Conservation (phyloP, 148 eudicot species). For the Silene conica region DNA sequence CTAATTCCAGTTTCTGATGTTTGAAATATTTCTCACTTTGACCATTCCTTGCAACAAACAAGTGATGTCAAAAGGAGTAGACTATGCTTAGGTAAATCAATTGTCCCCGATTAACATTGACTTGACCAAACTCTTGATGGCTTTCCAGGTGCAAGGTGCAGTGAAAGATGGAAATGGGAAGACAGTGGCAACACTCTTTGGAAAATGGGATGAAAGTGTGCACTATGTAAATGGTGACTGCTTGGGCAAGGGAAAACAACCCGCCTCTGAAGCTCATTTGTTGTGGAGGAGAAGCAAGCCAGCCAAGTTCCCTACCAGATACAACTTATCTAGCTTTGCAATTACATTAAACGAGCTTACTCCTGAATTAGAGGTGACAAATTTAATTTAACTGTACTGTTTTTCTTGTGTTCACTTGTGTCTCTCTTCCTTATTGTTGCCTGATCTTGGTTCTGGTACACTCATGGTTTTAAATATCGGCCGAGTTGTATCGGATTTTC, state of each 20-base stretch:
- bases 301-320: conserved; percentile 72
- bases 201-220: conserved; percentile 99
- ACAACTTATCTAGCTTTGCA: conserved; percentile 91
- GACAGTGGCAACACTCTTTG: conserved; percentile 73
- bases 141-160: conserved; percentile 79
- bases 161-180: conserved; percentile 89
- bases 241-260: conserved; percentile 59
- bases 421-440: not conserved
- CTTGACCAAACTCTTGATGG: conserved; percentile 1
- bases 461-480: too few relatives aligned
- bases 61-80: too few relatives aligned
- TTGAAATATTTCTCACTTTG: not conserved
- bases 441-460: not conserved
- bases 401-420: not conserved
- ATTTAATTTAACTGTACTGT: not conserved
- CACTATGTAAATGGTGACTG: conserved; percentile 72
- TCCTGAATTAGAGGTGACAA: conserved; percentile 69
- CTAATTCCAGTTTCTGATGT: not conserved
- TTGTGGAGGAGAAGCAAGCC: conserved; percentile 90
- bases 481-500: too few relatives aligned
- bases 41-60: not conserved
- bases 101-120: conserved; percentile 4
- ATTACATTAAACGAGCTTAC: conserved; percentile 87
- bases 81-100: conserved; percentile 1
- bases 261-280: conserved; percentile 54